phyloP scores from a whole-genome alignment of 495 filamentous ascomycete species.

The Xylaria intraflava region DNA sequence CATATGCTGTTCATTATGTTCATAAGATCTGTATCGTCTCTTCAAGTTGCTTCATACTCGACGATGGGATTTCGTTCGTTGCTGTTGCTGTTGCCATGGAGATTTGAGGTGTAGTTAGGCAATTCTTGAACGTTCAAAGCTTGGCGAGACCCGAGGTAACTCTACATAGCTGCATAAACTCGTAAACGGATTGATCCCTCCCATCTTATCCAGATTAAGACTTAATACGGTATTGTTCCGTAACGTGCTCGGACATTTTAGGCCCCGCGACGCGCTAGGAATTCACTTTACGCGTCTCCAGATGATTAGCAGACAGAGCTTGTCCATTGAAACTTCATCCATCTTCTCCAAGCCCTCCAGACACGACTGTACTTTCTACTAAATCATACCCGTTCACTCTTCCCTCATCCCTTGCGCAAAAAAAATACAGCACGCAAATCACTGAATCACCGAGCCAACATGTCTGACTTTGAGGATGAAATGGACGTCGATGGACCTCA shows the following conservation, averaged over 20 bases:
- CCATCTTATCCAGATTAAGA: not conserved
- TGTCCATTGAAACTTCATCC: not conserved
- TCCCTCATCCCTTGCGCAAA: not conserved
- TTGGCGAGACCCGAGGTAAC: too few species aligned
- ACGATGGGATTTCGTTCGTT: too few species aligned
- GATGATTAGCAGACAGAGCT: not conserved
- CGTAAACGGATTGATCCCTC: too few species aligned
- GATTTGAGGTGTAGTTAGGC: too few species aligned
- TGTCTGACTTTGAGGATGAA: constrained; percentile 90
- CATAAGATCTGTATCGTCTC: too few species aligned
- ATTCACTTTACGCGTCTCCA: constrained; percentile 10
- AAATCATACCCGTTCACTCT: not conserved
- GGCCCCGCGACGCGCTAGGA: constrained; percentile 6
- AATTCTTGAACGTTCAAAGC: too few species aligned
- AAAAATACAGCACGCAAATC: not conserved
- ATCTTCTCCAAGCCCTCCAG: too few species aligned
- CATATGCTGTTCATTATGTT: too few species aligned
- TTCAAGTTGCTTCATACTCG: too few species aligned
- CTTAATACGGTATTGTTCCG: too few species aligned
- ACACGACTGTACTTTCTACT: not conserved
- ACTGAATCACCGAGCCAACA: constrained; percentile 24
- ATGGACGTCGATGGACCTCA: constrained; percentile 76
- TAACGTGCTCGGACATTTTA: not conserved
- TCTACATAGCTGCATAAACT: not conserved
- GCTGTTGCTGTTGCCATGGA: too few species aligned